Conservation (phyloP, 495 filamentous ascomycete species). For the Podospora appendiculata region DNA sequence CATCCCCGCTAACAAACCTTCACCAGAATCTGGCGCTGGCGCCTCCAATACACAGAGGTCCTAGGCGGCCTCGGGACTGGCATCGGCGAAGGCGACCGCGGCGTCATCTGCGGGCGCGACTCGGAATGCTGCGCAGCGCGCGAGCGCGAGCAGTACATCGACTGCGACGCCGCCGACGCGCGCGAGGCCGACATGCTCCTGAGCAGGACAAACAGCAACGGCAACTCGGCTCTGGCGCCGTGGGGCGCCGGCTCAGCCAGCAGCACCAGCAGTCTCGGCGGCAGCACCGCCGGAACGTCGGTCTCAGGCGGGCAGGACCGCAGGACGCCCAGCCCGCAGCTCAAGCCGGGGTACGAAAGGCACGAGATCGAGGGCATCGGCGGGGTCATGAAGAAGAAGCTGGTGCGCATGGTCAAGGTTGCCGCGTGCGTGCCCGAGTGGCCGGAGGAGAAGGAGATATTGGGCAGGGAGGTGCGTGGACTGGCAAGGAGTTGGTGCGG, state of each 20-base stretch:
- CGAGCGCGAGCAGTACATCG: slow-evolving; percentile 71
- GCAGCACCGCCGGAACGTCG: neutral
- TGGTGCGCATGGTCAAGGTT: slow-evolving; percentile 64
- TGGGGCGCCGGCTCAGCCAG: neutral
- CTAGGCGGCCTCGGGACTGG: slow-evolving; percentile 78
- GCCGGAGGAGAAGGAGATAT: slow-evolving; percentile 64
- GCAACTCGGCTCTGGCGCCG: neutral
- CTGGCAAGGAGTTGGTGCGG: slow-evolving; percentile 56
- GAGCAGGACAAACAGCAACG: neutral
- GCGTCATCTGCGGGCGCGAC: slow-evolving; percentile 74
- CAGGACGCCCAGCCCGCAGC: slow-evolving; percentile 29
- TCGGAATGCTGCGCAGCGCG: slow-evolving; percentile 59
- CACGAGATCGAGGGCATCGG: slow-evolving; percentile 87
- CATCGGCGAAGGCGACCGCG: slow-evolving; percentile 80
- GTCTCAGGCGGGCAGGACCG: slow-evolving; percentile 9
- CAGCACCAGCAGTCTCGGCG: slow-evolving; percentile 1
- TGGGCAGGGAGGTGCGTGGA: slow-evolving; percentile 49
- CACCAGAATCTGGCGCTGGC: slow-evolving; percentile 74
- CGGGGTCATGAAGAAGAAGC: slow-evolving; percentile 73
- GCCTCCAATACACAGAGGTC: slow-evolving; percentile 71
- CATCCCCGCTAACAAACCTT: neutral
- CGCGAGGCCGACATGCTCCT: slow-evolving; percentile 18
- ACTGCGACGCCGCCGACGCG: slow-evolving; percentile 63
- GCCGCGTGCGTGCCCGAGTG: slow-evolving; percentile 76
- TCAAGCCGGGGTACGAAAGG: slow-evolving; percentile 60